Percentiles rank a stretch among this genome's conserved stretches.
Conservation (phyloP, 495 filamentous ascomycete species). For the Xylaria acuta region DNA sequence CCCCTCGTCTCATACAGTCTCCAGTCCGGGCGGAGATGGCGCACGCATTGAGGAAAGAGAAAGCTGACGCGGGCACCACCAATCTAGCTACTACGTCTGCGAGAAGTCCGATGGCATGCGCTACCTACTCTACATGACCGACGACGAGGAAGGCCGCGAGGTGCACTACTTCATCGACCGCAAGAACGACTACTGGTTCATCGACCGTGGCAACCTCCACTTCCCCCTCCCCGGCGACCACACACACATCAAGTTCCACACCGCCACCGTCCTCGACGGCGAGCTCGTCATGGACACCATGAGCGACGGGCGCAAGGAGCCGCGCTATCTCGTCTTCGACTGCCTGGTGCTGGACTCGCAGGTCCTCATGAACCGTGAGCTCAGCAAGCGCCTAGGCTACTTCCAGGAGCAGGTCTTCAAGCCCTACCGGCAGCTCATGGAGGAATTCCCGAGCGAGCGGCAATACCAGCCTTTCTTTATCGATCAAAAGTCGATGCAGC, state of each 20-base stretch:
- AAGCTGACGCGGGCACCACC: neutral
- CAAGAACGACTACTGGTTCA: conserved; percentile 91
- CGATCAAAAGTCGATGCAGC: conserved; percentile 84
- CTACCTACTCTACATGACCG: conserved; percentile 87
- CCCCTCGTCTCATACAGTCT: neutral
- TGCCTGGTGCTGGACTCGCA: conserved; percentile 83
- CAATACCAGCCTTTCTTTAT: conserved; percentile 76
- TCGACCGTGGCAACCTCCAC: conserved; percentile 69
- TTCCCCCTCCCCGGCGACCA: conserved; percentile 74
- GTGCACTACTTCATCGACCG: conserved; percentile 86
- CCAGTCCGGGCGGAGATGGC: too few relatives aligned
- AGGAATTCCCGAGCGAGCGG: conserved; percentile 71
- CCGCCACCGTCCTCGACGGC: conserved; percentile 84
- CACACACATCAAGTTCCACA: conserved; percentile 65
- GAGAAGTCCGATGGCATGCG: conserved; percentile 98
- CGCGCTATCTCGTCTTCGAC: conserved; percentile 91
- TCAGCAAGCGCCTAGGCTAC: conserved; percentile 89
- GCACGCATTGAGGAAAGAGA: too few relatives aligned
- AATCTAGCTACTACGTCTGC: conserved; percentile 84
- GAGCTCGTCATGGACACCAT: conserved; percentile 85
- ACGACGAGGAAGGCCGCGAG: conserved; percentile 61
- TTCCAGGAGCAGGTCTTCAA: conserved; percentile 79
- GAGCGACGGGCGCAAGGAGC: conserved; percentile 64
- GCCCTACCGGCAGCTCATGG: conserved; percentile 76
- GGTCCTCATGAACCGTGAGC: conserved; percentile 71